These are phyloP conservation scores for Trichothecium sympodiale DNA, from an alignment of 2,329 filamentous ascomycete species.

Conservation along the genomic window DNA sequence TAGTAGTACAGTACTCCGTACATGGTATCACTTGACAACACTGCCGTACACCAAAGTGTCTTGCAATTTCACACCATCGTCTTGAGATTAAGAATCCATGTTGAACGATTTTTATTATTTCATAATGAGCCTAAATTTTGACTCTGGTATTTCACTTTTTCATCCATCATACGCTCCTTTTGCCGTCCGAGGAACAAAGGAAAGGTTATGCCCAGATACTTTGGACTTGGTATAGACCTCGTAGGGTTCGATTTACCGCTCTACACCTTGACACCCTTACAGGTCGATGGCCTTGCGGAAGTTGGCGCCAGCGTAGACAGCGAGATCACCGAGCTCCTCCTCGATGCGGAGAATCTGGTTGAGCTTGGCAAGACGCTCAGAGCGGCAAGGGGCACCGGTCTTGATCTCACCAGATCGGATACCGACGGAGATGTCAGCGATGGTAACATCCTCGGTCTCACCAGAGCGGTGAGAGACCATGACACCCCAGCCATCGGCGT, in stretches of 20 bases:
- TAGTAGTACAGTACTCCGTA: too few relatives aligned
- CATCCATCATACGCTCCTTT: too few relatives aligned
- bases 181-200: too few relatives aligned
- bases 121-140: too few relatives aligned
- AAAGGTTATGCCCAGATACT: too few relatives aligned
- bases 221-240: too few relatives aligned
- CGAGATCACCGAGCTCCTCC: slow-evolving; percentile 91
- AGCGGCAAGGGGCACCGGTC: slow-evolving; percentile 91
- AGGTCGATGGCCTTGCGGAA: slow-evolving; percentile 89
- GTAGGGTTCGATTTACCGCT: background rate
- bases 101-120: too few relatives aligned
- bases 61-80: too few relatives aligned
- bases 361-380: slow-evolving; percentile 97
- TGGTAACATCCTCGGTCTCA: slow-evolving; percentile 99
- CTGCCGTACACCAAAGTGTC: too few relatives aligned
- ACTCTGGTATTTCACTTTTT: too few relatives aligned
- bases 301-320: slow-evolving; percentile 80
- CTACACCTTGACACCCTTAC: slow-evolving; percentile 47
- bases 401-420: slow-evolving; percentile 97
- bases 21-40: too few relatives aligned
- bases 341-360: slow-evolving; percentile 99
- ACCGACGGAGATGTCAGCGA: slow-evolving; percentile 94
- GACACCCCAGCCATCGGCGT: slow-evolving; percentile 91
- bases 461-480: slow-evolving; percentile 99
- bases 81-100: too few relatives aligned